Conservation (phyloP, 805 yeast genomes). For the Kockiozyma suomiensis region DNA sequence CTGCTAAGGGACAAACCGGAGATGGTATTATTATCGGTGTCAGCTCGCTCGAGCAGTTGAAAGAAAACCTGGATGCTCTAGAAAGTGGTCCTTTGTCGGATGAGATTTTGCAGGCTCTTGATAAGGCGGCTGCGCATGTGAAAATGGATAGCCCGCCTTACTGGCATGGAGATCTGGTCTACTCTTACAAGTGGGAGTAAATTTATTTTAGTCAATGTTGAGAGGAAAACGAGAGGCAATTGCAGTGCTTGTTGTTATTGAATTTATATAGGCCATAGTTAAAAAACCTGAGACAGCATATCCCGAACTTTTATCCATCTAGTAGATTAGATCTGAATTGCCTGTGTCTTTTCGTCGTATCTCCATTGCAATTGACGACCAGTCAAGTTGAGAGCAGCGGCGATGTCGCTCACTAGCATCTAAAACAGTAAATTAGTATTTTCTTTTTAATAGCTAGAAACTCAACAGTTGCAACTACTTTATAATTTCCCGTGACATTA, state of each 20-base stretch:
- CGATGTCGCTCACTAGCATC: background rate
- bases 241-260: background rate
- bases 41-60: conserved; percentile 16
- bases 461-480: background rate
- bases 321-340: background rate
- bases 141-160: conserved; percentile 36
- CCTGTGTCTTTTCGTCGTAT: background rate
- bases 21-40: conserved; percentile 28
- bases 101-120: conserved; percentile 35
- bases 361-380: background rate
- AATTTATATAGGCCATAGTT: background rate
- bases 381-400: background rate
- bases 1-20: conserved; percentile 13
- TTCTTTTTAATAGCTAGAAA: too few relatives aligned
- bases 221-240: too few relatives aligned
- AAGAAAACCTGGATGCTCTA: conserved; percentile 22
- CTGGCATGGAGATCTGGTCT: conserved; percentile 14
- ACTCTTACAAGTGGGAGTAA: conserved; percentile 1
- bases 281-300: background rate
- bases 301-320: background rate
- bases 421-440: too few relatives aligned
- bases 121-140: conserved; percentile 35
- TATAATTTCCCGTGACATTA: background rate
- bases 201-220: too few relatives aligned
- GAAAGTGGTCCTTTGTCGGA: conserved; percentile 37